A percentile compares a stretch with the other conserved stretches of the same genome.
phyloP scores from a whole-genome alignment of 352 stramenopile species.

The Achlya hypogyna region DNA sequence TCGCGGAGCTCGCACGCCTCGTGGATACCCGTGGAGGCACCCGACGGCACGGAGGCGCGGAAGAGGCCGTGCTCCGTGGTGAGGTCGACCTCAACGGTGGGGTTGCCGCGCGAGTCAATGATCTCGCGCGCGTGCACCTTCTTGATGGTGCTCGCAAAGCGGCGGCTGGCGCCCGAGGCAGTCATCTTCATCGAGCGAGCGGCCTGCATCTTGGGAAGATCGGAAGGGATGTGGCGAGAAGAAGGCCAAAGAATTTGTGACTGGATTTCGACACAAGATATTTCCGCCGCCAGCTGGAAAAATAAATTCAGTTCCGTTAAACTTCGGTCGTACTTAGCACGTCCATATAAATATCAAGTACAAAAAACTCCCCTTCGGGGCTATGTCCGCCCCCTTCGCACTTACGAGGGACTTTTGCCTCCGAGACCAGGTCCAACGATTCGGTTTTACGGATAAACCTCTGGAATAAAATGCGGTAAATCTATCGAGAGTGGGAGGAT shows the following conservation, averaged over 20 bases:
- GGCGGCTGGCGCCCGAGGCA: background rate
- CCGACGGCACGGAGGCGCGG: conserved; percentile 91
- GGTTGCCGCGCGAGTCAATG: conserved; percentile 84
- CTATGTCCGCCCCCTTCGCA: background rate
- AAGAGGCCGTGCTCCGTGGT: conserved; percentile 72
- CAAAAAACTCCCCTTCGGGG: background rate
- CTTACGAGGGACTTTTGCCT: background rate
- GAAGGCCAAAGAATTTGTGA: background rate
- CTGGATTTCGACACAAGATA: background rate
- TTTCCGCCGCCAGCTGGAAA: background rate
- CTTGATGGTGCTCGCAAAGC: conserved; percentile 53
- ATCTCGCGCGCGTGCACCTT: conserved; percentile 68
- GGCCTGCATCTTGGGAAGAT: background rate
- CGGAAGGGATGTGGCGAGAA: background rate
- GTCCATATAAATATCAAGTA: background rate
- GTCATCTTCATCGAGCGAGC: background rate
- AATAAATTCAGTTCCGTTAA: background rate
- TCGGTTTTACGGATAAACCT: background rate
- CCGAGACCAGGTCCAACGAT: background rate
- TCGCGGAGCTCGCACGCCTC: conserved; percentile 91
- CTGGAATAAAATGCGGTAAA: background rate
- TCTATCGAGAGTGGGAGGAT: background rate
- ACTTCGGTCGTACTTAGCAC: background rate
- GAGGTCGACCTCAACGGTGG: conserved; percentile 83
- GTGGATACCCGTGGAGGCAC: conserved; percentile 94